phyloP scores from a whole-genome alignment of 2,329 filamentous ascomycete genomes.

The Paecilomyces dactylethromorphus region DNA sequence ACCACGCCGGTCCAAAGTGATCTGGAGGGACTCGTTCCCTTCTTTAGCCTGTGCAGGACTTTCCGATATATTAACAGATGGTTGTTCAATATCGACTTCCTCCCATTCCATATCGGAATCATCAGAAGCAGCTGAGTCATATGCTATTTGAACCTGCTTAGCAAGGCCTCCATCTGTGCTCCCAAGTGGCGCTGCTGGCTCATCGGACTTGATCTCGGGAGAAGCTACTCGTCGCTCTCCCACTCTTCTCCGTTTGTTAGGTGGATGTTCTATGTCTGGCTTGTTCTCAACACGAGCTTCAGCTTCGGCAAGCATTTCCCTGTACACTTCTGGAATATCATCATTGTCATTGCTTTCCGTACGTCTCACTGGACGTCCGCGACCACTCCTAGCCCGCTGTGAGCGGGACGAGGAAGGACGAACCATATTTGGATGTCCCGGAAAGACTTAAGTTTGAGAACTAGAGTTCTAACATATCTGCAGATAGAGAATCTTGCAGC shows the following conservation, averaged over 20 bases:
- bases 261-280: conserved; percentile 16
- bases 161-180: conserved; percentile 6
- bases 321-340: conserved; percentile 30
- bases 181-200: conserved; percentile 1
- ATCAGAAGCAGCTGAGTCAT: conserved; percentile 42
- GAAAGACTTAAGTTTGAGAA: not conserved
- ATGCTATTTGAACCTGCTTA: conserved; percentile 23
- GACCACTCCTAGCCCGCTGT: conserved; percentile 8
- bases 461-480: not conserved
- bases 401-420: conserved; percentile 14
- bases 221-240: conserved; percentile 15
- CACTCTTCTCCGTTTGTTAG: conserved; percentile 34
- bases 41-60: conserved; percentile 9
- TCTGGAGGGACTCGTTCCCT: conserved; percentile 24
- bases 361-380: conserved; percentile 6
- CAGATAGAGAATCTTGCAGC: not conserved
- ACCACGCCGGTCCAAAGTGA: conserved; percentile 29
- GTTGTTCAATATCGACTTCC: conserved; percentile 44
- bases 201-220: conserved; percentile 4
- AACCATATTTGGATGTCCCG: conserved; percentile 10
- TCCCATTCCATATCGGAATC: conserved; percentile 40
- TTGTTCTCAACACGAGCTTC: conserved; percentile 23
- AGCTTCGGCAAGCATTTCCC: conserved; percentile 36
- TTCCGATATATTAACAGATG: conserved; percentile 13
- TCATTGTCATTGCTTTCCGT: conserved; percentile 13